Evolutionary conservation across 2,329 filamentous ascomycete species (phyloP), one percentile per base, ranked within the genome.

Genomic region (Sodiomyces alkalinus): DNA sequence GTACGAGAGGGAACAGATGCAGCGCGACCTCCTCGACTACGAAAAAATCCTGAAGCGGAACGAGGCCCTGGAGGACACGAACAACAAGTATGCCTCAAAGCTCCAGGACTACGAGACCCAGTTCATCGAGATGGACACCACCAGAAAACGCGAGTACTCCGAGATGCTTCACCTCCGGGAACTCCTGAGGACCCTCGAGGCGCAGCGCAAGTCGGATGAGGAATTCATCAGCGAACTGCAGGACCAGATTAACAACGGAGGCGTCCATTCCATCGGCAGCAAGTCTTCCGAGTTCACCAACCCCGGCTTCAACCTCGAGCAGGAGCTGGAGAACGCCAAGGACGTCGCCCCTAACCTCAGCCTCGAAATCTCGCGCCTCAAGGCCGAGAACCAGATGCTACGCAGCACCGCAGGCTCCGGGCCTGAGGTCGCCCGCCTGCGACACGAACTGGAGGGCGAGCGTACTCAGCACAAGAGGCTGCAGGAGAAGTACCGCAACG

Each of bases 361-460:
- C 8, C 47, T 70, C 12, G 65, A 72, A 41, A 44, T 72, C 14
- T 67, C 67, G 17, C 62, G 71, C 19, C 52, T 77, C 26, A 69
- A 66, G 42, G 65, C 71, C 5, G 73, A 77, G 46, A 74, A 73
- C 39, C 60, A 64, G 19, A 46, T 75, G 6, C 51, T 76, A 9
- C 63, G 64, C 33, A 65, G 58, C 35, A 68, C 60, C 27, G 54
- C 68, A 28, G 60, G 60, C 7, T 62, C 62, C 6, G 60, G 60
- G 6, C 62, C 64, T 2, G 67, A 72, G 38, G 65, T 62, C 31
- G 60, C 62, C 23, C 52, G 59, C 23, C 51, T 76, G 25, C 59
- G 67, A 17, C 55, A 56, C 29, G 67, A 75, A 35, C 52, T 74
- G 17, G 69, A 75, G 26, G 58, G 66, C 32, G 51, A 63, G 31